Conservation (phyloP, 192 early-diverging fungal genomes). For the Dimargaris verticillata region DNA sequence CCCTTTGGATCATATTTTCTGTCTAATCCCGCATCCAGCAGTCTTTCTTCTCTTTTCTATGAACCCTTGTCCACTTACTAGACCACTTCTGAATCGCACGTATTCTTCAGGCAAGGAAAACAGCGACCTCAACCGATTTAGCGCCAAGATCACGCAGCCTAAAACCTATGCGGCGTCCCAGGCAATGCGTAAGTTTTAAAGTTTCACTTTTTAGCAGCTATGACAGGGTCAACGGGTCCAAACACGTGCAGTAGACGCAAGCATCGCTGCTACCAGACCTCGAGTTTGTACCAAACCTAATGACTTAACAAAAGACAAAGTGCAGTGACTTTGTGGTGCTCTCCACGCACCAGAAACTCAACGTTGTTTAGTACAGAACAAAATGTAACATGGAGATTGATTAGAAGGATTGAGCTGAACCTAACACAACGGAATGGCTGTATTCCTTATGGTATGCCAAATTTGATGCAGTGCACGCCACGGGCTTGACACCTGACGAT, state of each 20-base stretch:
- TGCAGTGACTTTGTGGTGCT: no score
- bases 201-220: background rate
- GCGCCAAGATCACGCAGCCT: slow-evolving; percentile 76
- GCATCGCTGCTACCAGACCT: background rate
- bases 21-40: no score
- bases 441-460: background rate
- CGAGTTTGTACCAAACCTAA: background rate
- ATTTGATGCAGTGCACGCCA: slow-evolving; percentile 68
- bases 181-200: slow-evolving; percentile 68
- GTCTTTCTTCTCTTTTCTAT: no score
- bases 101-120: slow-evolving; percentile 16
- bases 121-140: slow-evolving; percentile 60
- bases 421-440: background rate
- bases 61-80: no score
- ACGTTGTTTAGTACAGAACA: background rate
- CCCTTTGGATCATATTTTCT: no score
- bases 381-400: background rate
- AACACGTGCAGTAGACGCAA: background rate
- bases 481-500: slow-evolving; percentile 68
- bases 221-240: background rate
- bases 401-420: background rate
- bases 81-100: background rate
- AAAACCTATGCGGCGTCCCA: slow-evolving; percentile 92
- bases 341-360: background rate
- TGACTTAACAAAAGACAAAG: background rate